Conservation (phyloP, 1,139 yeast genomes). For the Blastobotrys ciferrii region DNA sequence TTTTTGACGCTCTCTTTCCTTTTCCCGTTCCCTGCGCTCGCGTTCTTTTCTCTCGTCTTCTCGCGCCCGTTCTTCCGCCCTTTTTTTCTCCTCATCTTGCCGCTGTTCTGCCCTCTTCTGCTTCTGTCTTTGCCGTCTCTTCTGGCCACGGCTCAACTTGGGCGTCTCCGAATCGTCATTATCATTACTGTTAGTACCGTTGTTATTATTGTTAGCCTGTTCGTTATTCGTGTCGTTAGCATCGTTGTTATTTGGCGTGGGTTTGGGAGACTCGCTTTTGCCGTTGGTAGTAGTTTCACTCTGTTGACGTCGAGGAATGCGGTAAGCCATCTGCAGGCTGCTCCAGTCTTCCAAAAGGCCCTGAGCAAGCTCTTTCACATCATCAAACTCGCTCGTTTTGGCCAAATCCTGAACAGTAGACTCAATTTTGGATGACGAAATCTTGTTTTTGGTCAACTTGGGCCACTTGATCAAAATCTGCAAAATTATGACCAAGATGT, state of each 20-base stretch:
- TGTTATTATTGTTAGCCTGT: conserved; percentile 5
- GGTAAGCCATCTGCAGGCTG: conserved; percentile 71
- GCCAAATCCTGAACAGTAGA: conserved; percentile 52
- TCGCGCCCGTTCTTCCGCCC: conserved; percentile 7
- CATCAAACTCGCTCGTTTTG: conserved; percentile 28
- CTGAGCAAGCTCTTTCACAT: conserved; percentile 41
- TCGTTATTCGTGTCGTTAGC: conserved; percentile 3
- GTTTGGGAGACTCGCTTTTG: conserved; percentile 3
- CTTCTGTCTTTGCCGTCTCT: background rate
- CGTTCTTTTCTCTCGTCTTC: conserved; percentile 7
- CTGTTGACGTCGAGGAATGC: conserved; percentile 58
- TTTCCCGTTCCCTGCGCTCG: conserved; percentile 6
- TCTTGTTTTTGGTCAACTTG: conserved; percentile 72
- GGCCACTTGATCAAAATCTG: conserved; percentile 73
- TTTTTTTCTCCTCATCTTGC: conserved; percentile 26
- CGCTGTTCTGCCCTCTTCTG: conserved; percentile 6
- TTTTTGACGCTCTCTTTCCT: background rate
- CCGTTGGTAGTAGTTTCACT: conserved; percentile 11
- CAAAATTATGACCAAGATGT: conserved; percentile 43
- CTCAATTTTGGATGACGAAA: conserved; percentile 77
- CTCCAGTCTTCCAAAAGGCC: conserved; percentile 68
- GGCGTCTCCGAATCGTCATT: background rate
- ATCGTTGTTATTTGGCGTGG: background rate
- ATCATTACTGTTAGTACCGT: background rate
- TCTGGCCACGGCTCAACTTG: conserved; percentile 2